Base-by-base conservation (phyloP, 2,329 filamentous ascomycete species). In the Aureobasidium pullulans region DNA sequence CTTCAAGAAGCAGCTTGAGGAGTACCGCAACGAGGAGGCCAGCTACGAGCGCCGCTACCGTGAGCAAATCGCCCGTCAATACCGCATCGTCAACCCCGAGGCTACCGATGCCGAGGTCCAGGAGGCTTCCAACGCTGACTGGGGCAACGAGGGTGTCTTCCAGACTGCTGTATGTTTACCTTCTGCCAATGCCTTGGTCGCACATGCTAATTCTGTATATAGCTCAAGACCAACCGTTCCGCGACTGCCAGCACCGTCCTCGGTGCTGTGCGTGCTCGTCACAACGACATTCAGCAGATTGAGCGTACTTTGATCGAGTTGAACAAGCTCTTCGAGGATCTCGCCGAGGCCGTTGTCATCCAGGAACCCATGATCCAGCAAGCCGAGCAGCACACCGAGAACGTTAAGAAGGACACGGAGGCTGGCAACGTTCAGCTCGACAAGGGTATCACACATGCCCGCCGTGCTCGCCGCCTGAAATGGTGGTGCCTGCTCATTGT, bases 251-350 rank as follows among this genome's bases (percentile, higher is more conserved):
- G 80, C 53, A 85, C 85, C 15, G 84, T 90, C 7, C 84, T 93
- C 52, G 88, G 88, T 64, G 87, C 87, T 63, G 89, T 93, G 40
- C 87, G 88, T 64, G 88, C 88, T 39, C 88, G 89, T 59, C 89
- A 93, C 78, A 89, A 88, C 70, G 89, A 93, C 75, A 85, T 93
- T 64, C 83, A 89, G 75, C 84, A 84, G 72, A 93, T 94, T 66
- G 88, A 93, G 73, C 80, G 83, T 70, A 90, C 87, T 6, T 80
- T 93, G 64, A 76, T 77, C 37, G 87, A 93, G 71, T 81, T 93
- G 43, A 80, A 84, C 29, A 71, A 80, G 49, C 80, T 93, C 66
- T 91, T 90, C 77, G 78, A 85, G 64, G 85, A 92, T 68, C 83
- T 94, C 62, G 87, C 88, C 61, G 84, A 88, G 66, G 78, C 88